phyloP scores from a whole-genome alignment of 2,329 filamentous ascomycete species.

The Aspergillus alliaceus region DNA sequence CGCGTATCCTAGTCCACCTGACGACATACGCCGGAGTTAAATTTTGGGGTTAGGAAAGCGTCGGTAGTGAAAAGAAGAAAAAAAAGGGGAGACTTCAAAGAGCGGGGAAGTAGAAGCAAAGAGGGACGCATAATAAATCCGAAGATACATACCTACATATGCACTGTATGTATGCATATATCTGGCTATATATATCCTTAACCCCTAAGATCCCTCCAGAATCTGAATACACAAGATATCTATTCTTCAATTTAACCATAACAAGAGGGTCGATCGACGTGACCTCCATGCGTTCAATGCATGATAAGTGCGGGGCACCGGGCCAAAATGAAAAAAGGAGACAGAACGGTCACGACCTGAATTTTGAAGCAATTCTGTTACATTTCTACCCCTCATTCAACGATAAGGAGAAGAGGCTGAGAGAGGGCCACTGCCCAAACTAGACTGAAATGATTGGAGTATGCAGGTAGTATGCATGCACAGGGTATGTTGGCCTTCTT shows the following conservation, averaged over 20 bases:
- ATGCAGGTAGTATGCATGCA: neutral
- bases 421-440: neutral
- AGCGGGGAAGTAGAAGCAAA: too few species aligned
- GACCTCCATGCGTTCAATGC: neutral
- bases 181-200: too few species aligned
- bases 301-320: neutral
- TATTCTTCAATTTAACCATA: neutral
- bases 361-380: neutral
- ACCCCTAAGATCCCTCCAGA: too few species aligned
- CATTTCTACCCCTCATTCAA: neutral
- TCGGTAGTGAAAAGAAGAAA: neutral
- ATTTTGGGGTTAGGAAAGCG: too few species aligned
- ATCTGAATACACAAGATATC: too few species aligned
- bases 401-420: neutral
- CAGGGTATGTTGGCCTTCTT: neutral
- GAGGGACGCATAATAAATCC: neutral
- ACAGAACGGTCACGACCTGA: too few species aligned
- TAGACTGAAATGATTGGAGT: neutral
- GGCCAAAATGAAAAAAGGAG: neutral
- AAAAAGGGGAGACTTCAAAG: too few species aligned
- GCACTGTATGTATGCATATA: too few species aligned
- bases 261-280: neutral
- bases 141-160: too few species aligned
- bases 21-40: too few species aligned
- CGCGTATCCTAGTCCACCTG: neutral